Evolutionary conservation across 2,329 filamentous ascomycete genomes (phyloP).

Genomic region (Ramularia endophylla): DNA sequence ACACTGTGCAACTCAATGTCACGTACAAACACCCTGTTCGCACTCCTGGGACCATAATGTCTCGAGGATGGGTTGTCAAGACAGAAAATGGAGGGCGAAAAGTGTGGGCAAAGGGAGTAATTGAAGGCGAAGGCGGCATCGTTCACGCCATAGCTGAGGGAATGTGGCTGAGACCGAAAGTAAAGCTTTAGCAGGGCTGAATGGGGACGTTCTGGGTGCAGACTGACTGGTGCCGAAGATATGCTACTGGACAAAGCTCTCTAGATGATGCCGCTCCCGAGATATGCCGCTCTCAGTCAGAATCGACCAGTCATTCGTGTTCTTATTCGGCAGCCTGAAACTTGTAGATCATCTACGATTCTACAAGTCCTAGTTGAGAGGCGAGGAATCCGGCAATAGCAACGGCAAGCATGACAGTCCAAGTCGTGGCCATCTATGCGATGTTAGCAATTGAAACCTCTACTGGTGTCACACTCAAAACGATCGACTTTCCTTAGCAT

Average conservation of each 20-base stretch:
- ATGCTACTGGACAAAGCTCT: no score
- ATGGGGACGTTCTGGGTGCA: no score
- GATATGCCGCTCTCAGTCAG: no score
- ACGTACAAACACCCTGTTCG: slow-evolving; percentile 17
- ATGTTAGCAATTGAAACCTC: background rate
- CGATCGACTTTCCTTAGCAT: slow-evolving; percentile 5
- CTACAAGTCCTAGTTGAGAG: slow-evolving; percentile 4
- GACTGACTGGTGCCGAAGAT: no score
- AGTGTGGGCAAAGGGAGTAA: slow-evolving; percentile 16
- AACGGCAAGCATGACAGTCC: slow-evolving; percentile 5
- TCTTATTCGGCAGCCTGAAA: no score
- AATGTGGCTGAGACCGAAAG: slow-evolving; percentile 17
- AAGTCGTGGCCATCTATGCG: slow-evolving; percentile 5
- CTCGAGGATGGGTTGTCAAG: slow-evolving; percentile 14
- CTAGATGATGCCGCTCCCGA: no score
- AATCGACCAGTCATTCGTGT: no score
- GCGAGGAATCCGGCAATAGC: background rate
- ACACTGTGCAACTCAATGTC: slow-evolving; percentile 20
- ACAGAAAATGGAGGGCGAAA: slow-evolving; percentile 16
- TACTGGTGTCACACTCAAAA: background rate
- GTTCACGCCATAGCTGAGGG: slow-evolving; percentile 17
- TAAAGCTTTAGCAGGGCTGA: no score
- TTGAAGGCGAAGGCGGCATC: slow-evolving; percentile 16
- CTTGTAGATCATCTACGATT: no score
- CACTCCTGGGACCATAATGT: slow-evolving; percentile 18